A percentile compares a stretch with the other conserved stretches of the same genome.
Evolutionary conservation across 1,284 basidiomycete genomes (phyloP).

Genomic region (Ustilago shanxiensis): DNA sequence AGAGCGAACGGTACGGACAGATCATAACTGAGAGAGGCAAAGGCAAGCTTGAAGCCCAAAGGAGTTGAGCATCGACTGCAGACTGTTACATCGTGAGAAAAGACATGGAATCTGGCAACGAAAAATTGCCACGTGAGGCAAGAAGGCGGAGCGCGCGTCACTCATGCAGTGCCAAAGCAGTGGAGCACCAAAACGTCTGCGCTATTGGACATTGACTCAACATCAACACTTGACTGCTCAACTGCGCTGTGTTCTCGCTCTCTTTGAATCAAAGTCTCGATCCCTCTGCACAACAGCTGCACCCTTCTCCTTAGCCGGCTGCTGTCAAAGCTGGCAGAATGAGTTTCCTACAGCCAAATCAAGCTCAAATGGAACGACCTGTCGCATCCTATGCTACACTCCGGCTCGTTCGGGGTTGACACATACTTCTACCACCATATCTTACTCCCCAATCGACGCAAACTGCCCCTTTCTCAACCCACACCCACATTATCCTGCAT

Average conservation of each 20-base stretch:
- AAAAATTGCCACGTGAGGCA: slow-evolving; percentile 27
- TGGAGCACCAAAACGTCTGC: slow-evolving; percentile 2
- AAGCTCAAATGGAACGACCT: slow-evolving; percentile 25
- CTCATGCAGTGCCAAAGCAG: slow-evolving; percentile 11
- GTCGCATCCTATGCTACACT: slow-evolving; percentile 18
- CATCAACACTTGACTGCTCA: slow-evolving; percentile 44
- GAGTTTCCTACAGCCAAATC: too few species aligned
- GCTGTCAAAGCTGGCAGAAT: slow-evolving; percentile 9
- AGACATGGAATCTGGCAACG: background rate
- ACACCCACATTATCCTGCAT: slow-evolving; percentile 14
- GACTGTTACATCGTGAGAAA: slow-evolving; percentile 1
- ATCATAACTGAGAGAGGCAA: too few species aligned
- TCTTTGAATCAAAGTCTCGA: background rate
- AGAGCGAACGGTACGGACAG: too few species aligned
- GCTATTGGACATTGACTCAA: slow-evolving; percentile 40
- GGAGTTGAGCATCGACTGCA: background rate
- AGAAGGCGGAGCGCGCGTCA: slow-evolving; percentile 9
- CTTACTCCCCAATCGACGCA: background rate
- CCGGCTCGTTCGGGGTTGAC: slow-evolving; percentile 36
- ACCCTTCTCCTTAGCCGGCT: background rate
- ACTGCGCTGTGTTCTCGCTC: slow-evolving; percentile 6
- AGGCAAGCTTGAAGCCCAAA: background rate
- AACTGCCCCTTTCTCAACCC: background rate
- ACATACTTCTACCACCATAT: slow-evolving; percentile 46
- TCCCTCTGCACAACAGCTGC: background rate